A percentile compares a stretch with the other conserved stretches of the same genome.
Evolutionary conservation across 495 filamentous ascomycete genomes (phyloP).

Genomic region (Penicillium mononematosum): DNA sequence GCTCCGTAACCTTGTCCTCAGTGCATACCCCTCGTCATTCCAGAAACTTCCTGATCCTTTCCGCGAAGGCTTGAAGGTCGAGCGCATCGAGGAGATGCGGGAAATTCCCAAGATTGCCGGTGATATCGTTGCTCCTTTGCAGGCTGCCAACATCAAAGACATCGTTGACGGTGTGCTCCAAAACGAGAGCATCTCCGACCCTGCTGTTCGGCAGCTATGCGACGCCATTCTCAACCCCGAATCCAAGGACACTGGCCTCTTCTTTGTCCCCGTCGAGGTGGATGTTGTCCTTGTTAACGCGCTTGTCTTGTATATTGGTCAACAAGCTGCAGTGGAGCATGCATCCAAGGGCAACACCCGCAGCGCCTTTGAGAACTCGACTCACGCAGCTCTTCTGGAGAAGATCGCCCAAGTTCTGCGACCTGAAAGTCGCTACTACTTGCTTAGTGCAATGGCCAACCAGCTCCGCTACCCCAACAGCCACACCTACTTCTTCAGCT

Average conservation of each 20-base stretch:
- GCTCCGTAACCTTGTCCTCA: constrained; percentile 83
- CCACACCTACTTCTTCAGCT: constrained; percentile 90
- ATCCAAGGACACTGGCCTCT: constrained; percentile 56
- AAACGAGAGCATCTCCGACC: constrained; percentile 56
- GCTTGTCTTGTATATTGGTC: constrained; percentile 77
- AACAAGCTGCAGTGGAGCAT: constrained; percentile 59
- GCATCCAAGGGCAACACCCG: constrained; percentile 55
- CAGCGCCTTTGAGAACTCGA: constrained; percentile 66
- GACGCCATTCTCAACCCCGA: constrained; percentile 60
- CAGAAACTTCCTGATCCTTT: constrained; percentile 81
- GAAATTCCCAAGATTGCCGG: constrained; percentile 61
- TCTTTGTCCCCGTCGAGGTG: constrained; percentile 60
- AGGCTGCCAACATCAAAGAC: constrained; percentile 62
- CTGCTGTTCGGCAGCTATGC: constrained; percentile 67
- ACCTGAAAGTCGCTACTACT: constrained; percentile 79
- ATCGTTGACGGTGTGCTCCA: constrained; percentile 65
- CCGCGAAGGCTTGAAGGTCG: constrained; percentile 73
- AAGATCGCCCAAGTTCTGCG: constrained; percentile 69
- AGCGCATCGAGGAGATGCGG: constrained; percentile 74
- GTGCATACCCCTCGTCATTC: constrained; percentile 74
- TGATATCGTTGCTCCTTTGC: constrained; percentile 58
- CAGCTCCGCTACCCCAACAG: constrained; percentile 88
- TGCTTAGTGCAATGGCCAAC: constrained; percentile 82
- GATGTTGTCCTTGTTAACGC: constrained; percentile 74
- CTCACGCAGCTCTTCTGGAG: constrained; percentile 73